Base-by-base conservation (phyloP, 2,329 filamentous ascomycete genomes). In the Penicillium corylophilum region DNA sequence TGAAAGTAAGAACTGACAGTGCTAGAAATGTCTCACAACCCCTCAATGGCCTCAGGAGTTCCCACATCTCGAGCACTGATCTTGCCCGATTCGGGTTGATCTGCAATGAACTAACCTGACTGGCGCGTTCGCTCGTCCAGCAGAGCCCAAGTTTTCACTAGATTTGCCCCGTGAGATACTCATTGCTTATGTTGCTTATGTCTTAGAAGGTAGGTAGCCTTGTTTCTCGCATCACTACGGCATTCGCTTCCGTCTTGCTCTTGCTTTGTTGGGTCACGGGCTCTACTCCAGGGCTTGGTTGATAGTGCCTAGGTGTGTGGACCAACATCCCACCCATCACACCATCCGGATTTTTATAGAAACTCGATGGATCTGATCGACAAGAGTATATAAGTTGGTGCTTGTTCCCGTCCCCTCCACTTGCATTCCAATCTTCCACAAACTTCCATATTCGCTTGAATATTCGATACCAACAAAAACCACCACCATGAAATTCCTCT, bases 401-500 rank as follows among this genome's bases (percentile, higher is more conserved):
- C 20, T 24, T 24, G 6, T 18, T 44, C 12, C 29, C 29, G 13
- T 35, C n/a, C 16, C 22, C n/a, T 23, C 16, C n/a, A 26, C 16
- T 28, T 12, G 28, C 6, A 16, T 24, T 45, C 20, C 45, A 29
- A 38, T 9, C 39, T 43, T 3, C 20, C 12, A n/a, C n/a, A 16
- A 42, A 22, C 20, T n/a, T 33, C 28, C 6, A 23, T 20, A 28
- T 23, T 18, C 18, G 15, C 13, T n/a, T 8, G n/a, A 38, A 3
- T 2, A 39, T 31, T 15, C 33, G 8, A 5, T 22, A 23, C 8
- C 13, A 26, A 26, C 13, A 9, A 23, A n/a, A 26, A 5, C 33
- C 42, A 16, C 20, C 49, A 62, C 44, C 26, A 70, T 71, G 67
- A 67, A 67, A 48, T 54, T 71, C 49, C 45, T 69, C 54, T 31